Evolutionary conservation across 352 stramenopile genomes (phyloP), one percentile per base, ranked within the genome.

Genomic region (Pythium angustatum): DNA sequence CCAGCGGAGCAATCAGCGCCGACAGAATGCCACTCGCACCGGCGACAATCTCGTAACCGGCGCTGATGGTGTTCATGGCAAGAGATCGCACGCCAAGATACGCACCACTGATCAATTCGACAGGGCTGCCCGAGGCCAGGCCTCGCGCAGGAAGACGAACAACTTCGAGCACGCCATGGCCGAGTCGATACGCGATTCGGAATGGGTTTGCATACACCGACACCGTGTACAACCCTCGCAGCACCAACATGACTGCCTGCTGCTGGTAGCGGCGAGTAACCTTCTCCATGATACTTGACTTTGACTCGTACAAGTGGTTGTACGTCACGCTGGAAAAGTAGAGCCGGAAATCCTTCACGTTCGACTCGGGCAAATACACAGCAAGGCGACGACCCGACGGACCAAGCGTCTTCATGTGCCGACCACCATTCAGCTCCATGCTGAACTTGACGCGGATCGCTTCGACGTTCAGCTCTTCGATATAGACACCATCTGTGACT

Each of bases 41-140:
- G 0, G 87, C 87, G 9, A 96, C 81, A 50, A 94, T 93, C 66
- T 96, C 87, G 64, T 96, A 96, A 10, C 85, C 90, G 21, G 85
- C 87, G 62, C 87, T 96, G 68, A 96, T 96, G 5, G 81, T 88
- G 56, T 96, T 96, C 87, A 94, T 96, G 1, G 84, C 87, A 24
- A 96, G 68, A 14, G 85, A 94, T 7, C 86, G 81, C 6, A 96
- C 84, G 49, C 87, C 87, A 17, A 96, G 68, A 54, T 96, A 96
- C 12, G 87, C 70, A 6, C 87, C 87, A 61, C 77, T 93, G 61
- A 96, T 77, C 14, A 96, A 64, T 60, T 96, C 87, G 11, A 96
- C 75, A 2, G 87, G 87, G 49, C 84, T 94, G 22, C 87, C 87
- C 0, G 85, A 94, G 5, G 83, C 86, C 38, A 96, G 63, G 0